Conservation (phyloP, 192 early-diverging fungal genomes). For the Globomyces pollinis-pini region DNA sequence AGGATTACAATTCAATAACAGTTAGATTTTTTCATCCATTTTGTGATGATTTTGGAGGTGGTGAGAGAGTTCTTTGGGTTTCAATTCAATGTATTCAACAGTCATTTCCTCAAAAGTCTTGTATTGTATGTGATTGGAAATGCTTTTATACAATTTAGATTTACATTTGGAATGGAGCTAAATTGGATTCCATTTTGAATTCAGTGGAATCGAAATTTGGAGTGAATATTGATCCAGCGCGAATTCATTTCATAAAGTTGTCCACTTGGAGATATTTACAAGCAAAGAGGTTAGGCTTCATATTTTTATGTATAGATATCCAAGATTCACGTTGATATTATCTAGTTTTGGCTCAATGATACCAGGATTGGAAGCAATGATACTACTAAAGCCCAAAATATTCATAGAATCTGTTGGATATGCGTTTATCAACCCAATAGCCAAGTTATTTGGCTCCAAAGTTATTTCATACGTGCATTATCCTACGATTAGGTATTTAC, state of each 20-base stretch:
- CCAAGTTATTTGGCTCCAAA: conserved; percentile 43
- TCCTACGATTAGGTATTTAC: conserved; percentile 71
- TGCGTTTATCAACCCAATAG: conserved; percentile 86
- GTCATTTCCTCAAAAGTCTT: conserved; percentile 55
- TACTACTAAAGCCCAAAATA: conserved; percentile 62
- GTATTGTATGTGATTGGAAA: too few relatives aligned
- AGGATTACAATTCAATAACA: background rate
- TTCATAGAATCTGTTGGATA: conserved; percentile 94
- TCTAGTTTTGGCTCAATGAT: conserved; percentile 80
- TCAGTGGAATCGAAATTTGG: conserved; percentile 54
- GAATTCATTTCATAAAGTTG: conserved; percentile 60
- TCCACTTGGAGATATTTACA: conserved; percentile 59
- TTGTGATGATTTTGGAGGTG: conserved; percentile 87
- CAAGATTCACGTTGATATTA: conserved; percentile 70
- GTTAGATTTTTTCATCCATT: conserved; percentile 85
- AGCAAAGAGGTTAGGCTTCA: too few relatives aligned
- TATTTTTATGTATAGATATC: too few relatives aligned
- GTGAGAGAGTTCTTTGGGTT: conserved; percentile 94
- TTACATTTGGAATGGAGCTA: conserved; percentile 68
- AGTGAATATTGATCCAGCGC: conserved; percentile 46
- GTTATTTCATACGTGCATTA: conserved; percentile 91
- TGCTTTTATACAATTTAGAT: conserved; percentile 40
- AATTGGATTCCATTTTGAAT: conserved; percentile 14
- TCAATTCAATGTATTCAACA: conserved; percentile 73
- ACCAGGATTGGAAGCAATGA: conserved; percentile 69